Evolutionary conservation across 1,139 yeast genomes (phyloP).

Genomic region (Casaregolazyma lundiana): DNA sequence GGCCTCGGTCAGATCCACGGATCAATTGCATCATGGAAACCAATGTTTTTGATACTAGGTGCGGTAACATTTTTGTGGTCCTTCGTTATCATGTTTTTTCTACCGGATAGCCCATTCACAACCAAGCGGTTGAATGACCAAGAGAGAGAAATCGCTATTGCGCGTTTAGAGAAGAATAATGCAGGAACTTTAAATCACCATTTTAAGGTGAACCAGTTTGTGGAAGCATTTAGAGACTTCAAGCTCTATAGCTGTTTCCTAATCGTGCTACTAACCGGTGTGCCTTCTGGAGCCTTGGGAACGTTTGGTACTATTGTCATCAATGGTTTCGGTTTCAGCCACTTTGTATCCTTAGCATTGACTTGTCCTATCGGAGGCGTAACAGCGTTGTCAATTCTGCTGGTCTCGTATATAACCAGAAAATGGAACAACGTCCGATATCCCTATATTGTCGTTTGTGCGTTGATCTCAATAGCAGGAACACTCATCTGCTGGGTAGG

Average conservation of each 20-base stretch:
- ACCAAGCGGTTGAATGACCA: constrained; percentile 49
- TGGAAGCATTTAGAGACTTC: constrained; percentile 39
- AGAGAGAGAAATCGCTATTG: constrained; percentile 49
- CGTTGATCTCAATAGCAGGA: constrained; percentile 27
- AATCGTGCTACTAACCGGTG: constrained; percentile 39
- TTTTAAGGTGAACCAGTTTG: constrained; percentile 48
- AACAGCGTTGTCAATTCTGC: constrained; percentile 20
- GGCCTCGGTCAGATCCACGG: constrained; percentile 42
- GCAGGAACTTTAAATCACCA: constrained; percentile 51
- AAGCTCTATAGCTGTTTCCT: constrained; percentile 45
- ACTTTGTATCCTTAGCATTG: constrained; percentile 25
- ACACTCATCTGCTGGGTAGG: constrained; percentile 26
- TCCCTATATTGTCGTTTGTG: constrained; percentile 18
- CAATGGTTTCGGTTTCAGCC: constrained; percentile 28
- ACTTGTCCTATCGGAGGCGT: constrained; percentile 28
- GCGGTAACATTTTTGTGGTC: constrained; percentile 43
- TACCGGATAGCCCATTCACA: constrained; percentile 52
- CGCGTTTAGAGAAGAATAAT: constrained; percentile 43
- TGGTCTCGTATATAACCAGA: constrained; percentile 20
- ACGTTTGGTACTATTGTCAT: constrained; percentile 31
- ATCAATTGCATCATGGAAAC: constrained; percentile 31
- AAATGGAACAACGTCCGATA: constrained; percentile 17
- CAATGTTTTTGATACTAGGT: constrained; percentile 37
- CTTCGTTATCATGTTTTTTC: constrained; percentile 38
- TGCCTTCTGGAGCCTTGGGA: constrained; percentile 47